Evolutionary conservation across 495 filamentous ascomycete genomes (phyloP).

Genomic region (Penicillium canariense): DNA sequence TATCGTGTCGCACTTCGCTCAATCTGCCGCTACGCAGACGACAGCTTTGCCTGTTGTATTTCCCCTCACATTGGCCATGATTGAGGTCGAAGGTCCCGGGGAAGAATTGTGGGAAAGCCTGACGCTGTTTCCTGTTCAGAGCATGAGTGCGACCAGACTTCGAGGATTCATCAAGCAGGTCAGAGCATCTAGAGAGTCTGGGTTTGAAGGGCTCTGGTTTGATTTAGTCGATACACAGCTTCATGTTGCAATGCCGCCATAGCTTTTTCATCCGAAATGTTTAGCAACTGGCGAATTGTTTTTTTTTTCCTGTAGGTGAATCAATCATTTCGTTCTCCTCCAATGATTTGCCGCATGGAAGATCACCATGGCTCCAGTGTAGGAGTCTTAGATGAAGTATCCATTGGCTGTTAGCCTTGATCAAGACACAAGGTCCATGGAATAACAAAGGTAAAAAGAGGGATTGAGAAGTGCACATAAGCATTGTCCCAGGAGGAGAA

Average conservation of each 20-base stretch:
- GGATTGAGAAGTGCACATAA: too few species aligned
- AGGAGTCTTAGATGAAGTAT: too few species aligned
- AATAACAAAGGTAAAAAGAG: too few species aligned
- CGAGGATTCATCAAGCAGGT: constrained; percentile 25
- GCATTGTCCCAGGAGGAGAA: background rate
- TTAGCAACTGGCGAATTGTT: background rate
- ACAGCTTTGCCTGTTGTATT: constrained; percentile 27
- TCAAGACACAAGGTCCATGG: too few species aligned
- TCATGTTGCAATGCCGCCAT: constrained; percentile 27
- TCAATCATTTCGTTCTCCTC: background rate
- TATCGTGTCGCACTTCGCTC: constrained; percentile 23
- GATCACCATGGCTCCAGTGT: too few species aligned
- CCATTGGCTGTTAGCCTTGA: too few species aligned
- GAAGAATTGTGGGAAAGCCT: constrained; percentile 25
- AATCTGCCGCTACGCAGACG: constrained; percentile 9
- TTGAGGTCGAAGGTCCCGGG: constrained; percentile 25
- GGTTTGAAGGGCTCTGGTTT: constrained; percentile 27
- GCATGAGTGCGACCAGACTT: constrained; percentile 21
- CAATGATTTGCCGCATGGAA: too few species aligned
- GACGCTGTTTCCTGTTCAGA: constrained; percentile 22
- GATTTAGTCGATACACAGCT: constrained; percentile 30
- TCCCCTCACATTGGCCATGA: constrained; percentile 29
- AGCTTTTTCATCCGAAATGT: background rate
- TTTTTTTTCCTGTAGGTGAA: background rate
- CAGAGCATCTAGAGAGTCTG: constrained; percentile 18